A percentile compares a stretch with the other conserved stretches of the same genome.
phyloP scores from a whole-genome alignment of 1,284 basidiomycete species.

The Malassezia globosa region DNA sequence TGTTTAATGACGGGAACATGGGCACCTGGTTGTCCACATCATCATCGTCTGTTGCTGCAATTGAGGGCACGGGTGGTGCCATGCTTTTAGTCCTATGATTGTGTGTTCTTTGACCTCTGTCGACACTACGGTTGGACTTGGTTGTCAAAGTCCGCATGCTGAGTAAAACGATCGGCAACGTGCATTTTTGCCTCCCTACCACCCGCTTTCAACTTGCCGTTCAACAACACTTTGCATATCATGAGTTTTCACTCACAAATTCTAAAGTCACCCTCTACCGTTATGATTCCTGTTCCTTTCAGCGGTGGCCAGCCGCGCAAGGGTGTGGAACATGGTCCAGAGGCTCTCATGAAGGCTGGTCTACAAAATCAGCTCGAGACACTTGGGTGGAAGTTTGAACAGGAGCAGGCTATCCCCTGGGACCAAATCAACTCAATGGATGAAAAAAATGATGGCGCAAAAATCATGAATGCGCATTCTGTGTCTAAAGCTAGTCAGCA shows the following conservation, averaged over 20 bases:
- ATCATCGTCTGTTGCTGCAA: background rate
- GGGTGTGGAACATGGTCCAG: constrained; percentile 42
- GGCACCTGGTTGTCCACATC: constrained; percentile 61
- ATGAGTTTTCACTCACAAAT: background rate
- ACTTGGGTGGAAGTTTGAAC: constrained; percentile 79
- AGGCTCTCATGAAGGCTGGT: constrained; percentile 33
- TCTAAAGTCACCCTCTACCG: background rate
- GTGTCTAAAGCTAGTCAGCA: constrained; percentile 60
- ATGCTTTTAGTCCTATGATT: too few species aligned
- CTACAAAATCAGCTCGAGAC: constrained; percentile 42
- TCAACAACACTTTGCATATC: too few species aligned
- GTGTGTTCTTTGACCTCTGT: too few species aligned
- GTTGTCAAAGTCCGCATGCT: too few species aligned
- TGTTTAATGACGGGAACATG: constrained; percentile 67
- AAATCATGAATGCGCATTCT: constrained; percentile 35
- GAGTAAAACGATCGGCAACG: too few species aligned
- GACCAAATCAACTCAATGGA: constrained; percentile 56
- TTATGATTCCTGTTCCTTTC: constrained; percentile 30
- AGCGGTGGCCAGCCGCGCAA: constrained; percentile 38
- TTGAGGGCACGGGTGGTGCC: background rate
- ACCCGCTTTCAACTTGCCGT: too few species aligned
- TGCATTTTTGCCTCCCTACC: too few species aligned
- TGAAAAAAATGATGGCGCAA: constrained; percentile 30
- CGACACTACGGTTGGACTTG: too few species aligned
- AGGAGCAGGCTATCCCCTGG: constrained; percentile 79